Evolutionary conservation across 2,329 filamentous ascomycete genomes (phyloP), one percentile per base, ranked within the genome.

Genomic region (Arthrinium puccinioides): DNA sequence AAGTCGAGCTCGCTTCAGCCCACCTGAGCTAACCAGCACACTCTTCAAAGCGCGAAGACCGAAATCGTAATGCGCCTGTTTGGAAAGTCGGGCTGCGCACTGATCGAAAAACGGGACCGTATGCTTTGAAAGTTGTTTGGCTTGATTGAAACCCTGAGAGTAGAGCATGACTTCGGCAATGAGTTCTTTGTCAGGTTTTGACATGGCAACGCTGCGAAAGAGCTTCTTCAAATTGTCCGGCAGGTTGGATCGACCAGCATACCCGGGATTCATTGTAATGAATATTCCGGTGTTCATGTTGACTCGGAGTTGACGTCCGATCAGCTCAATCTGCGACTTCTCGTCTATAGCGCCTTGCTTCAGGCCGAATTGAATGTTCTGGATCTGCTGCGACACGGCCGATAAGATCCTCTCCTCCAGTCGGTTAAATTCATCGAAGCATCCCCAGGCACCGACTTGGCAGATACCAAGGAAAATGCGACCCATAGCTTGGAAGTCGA

Each of bases 141-240:
- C 92, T 60, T 95, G 87, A 53, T 87, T 94, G 72, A 99, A 99
- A 55, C 92, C 92, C 62, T 99, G 92, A 1, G 94, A 98, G 72
- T 96, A 99, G 24, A 99, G 79, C 94, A 98, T 99, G 53, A 99
- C 92, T 68, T 99, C 92, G 24, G 92, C 88, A 63, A 99, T 99
- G 40, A 98, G 83, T 62, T 98, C 94, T 64, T 98, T 98, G 70
- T 98, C 94, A 1, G 92, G 92, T 64, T 97, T 98, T 9, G 92
- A 98, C 92, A 99, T 99, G 44, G 92, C 92, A 36, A 99, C 89
- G 55, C 92, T 98, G 57, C 94, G 83, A 79, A 99, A 99, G 27
- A 99, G 72, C 66, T 98, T 99, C 79, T 99, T 99, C 67, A 99
- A 64, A 60, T 99, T 99, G 66, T 99, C 92, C 3, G 92, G 92